Conservation (phyloP, 2,329 filamentous ascomycete genomes). For the Lithohypha guttulata region DNA sequence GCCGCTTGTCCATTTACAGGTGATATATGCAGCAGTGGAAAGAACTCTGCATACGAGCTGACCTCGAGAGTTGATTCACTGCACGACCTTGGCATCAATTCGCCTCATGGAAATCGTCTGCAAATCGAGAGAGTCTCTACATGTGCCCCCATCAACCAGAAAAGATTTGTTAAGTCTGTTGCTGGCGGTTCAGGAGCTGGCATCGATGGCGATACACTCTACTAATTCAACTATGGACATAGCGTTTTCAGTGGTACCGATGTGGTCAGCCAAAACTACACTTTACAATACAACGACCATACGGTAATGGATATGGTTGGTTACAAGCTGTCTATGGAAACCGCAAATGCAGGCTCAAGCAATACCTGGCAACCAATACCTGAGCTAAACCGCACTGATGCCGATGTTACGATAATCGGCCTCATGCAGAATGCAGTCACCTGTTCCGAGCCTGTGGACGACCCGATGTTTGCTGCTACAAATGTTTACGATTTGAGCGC, state of each 20-base stretch:
- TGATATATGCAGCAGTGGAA: slow-evolving; percentile 5
- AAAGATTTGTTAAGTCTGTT: background rate
- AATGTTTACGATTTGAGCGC: slow-evolving; percentile 5
- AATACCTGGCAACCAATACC: slow-evolving; percentile 22
- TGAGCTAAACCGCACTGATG: slow-evolving; percentile 23
- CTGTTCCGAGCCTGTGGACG: slow-evolving; percentile 22
- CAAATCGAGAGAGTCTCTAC: slow-evolving; percentile 1
- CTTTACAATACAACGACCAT: slow-evolving; percentile 6
- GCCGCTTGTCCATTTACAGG: slow-evolving; percentile 8
- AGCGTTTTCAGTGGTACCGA: background rate
- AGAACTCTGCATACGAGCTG: slow-evolving; percentile 6
- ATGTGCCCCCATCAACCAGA: background rate
- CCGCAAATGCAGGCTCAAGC: background rate
- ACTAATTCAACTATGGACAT: background rate
- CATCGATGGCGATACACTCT: background rate
- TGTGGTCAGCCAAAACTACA: slow-evolving; percentile 2
- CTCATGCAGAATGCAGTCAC: slow-evolving; percentile 23
- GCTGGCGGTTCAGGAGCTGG: slow-evolving; percentile 1
- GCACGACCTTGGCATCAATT: slow-evolving; percentile 6
- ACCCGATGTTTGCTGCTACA: slow-evolving; percentile 27
- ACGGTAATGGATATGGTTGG: slow-evolving; percentile 2
- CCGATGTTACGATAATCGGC: slow-evolving; percentile 27
- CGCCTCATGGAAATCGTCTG: background rate
- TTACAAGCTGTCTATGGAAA: background rate
- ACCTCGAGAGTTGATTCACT: slow-evolving; percentile 1